Base-by-base conservation (phyloP, 164 flowering plant genomes). In the Houttuynia cordata region DNA sequence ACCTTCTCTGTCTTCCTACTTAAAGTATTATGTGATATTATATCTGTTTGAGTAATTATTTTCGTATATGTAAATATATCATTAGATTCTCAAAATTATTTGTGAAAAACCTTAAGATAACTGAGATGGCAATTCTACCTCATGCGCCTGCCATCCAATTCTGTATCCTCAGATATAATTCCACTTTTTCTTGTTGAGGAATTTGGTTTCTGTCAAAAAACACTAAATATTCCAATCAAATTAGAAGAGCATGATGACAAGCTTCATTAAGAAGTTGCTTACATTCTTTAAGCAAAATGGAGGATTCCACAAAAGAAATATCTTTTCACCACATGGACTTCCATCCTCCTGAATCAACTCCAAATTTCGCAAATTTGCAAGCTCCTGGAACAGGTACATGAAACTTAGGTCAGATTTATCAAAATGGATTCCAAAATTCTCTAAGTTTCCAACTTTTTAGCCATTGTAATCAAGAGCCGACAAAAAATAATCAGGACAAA, bases 261-360 rank as follows among this genome's bases (percentile, higher is more conserved):
- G 4, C 37, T 30, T 30, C 37, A 30, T 30, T 30, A 45, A 59
- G 63, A 19, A 55, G 68, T 12, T 12, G 49, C 91, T 58, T 67
- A 91, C 96, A 73, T 62, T 75, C 68, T 64, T 75, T 17, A 45
- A 57, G 76, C 68, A n/a, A 7, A 74, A 68, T 42, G 84, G 64
- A 67, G 98, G 96, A 76, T 93, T 90, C 98, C 97, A 93, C 51
- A 93, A 77, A 58, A 81, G 68, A 69, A 93, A 93, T 68, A 68
- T 72, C 78, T 93, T 93, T 59, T 78, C 71, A 53, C 85, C 83
- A 68, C 86, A 83, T 59, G 97, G 97, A 73, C 98, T 93, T 67
- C 97, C 98, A 79, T 93, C 98, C 71, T 86, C 83, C 63, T 87
- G 75, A 77, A 93, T 83, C 65, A 89, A 69, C 70, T 93, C 87